phyloP scores from a whole-genome alignment of 2,329 filamentous ascomycete genomes.

The Pyrenophora graminea region DNA sequence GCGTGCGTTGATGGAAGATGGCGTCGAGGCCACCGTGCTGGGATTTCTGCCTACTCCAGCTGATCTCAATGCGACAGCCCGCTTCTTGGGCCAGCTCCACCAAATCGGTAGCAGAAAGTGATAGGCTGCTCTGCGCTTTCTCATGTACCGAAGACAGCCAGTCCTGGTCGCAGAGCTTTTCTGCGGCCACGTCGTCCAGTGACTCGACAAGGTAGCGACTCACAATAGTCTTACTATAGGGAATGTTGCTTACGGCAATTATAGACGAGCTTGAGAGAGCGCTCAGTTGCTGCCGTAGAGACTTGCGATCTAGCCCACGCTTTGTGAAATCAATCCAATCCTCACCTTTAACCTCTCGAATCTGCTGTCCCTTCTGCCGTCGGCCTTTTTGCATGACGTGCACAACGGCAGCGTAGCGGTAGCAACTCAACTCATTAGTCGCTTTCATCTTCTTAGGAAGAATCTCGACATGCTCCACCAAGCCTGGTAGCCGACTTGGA shows the following conservation, averaged over 20 bases:
- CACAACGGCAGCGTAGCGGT: neutral
- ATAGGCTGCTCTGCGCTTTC: neutral
- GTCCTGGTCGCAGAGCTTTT: neutral
- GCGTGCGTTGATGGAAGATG: slow-evolving; percentile 7
- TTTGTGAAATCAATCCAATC: neutral
- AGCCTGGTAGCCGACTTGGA: neutral
- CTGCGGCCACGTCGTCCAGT: neutral
- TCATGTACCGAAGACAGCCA: neutral
- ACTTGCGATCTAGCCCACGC: neutral
- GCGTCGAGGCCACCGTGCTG: slow-evolving; percentile 2
- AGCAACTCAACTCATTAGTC: no score
- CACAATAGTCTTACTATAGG: no score
- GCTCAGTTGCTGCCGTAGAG: neutral
- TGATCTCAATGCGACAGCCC: neutral
- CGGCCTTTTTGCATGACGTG: neutral
- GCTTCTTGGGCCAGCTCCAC: neutral
- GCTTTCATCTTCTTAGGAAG: no score
- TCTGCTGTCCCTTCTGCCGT: neutral
- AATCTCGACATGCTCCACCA: neutral
- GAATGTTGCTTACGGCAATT: no score
- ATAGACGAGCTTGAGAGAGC: no score
- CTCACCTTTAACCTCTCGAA: neutral
- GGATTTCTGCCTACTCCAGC: no score
- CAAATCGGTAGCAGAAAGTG: slow-evolving; percentile 1
- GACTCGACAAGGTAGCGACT: no score